Evolutionary conservation across 306 rosid species (phyloP).

Genomic region (Morella rubra): DNA sequence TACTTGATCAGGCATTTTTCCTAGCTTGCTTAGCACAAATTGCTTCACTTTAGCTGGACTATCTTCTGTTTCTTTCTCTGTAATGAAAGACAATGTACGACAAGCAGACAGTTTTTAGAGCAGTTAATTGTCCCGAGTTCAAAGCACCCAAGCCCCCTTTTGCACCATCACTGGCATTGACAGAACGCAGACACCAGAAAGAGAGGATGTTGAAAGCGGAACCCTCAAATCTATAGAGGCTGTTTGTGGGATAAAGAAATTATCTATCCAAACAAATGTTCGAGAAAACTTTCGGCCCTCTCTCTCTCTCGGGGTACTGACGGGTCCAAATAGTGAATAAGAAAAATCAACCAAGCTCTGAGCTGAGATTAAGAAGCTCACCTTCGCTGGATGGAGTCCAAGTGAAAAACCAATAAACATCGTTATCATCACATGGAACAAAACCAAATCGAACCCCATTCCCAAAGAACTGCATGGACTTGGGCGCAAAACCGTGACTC

Average conservation of each 20-base stretch:
- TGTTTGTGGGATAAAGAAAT: no score
- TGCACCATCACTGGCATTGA: no score
- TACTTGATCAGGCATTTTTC: constrained; percentile 38
- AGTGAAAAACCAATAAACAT: constrained; percentile 58
- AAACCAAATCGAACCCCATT: constrained; percentile 52
- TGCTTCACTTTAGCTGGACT: constrained; percentile 45
- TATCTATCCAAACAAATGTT: not conserved
- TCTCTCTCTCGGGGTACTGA: not conserved
- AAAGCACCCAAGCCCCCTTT: no score
- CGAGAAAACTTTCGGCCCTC: no score
- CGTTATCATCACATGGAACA: constrained; percentile 44
- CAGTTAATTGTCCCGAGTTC: not conserved
- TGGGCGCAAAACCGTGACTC: constrained; percentile 40
- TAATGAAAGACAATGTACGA: not conserved
- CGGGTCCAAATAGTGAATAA: not conserved
- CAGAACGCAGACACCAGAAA: no score
- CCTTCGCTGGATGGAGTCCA: constrained; percentile 65
- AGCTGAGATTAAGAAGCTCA: constrained; percentile 13
- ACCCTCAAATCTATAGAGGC: no score
- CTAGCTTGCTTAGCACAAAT: constrained; percentile 50
- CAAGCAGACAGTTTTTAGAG: not conserved
- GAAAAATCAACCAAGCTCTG: not conserved
- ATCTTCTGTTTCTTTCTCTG: constrained; percentile 44
- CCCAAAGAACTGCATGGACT: constrained; percentile 44
- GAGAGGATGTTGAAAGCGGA: no score